Conservation (phyloP, 306 rosid genomes). For the Dalbergia cochinchinensis region DNA sequence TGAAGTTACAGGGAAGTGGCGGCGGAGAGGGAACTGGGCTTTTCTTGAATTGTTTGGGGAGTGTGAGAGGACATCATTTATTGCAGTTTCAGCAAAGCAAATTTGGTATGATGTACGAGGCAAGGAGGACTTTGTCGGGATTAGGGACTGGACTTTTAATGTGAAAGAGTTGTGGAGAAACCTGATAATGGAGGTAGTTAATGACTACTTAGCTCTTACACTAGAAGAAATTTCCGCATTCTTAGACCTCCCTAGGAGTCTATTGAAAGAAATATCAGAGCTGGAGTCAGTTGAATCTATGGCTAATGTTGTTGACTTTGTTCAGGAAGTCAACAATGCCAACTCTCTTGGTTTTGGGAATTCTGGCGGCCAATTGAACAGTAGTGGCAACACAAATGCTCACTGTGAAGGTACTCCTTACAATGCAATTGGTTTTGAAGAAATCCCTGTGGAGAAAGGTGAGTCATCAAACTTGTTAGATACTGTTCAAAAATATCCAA, state of each 20-base stretch:
- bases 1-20: constrained; percentile 69
- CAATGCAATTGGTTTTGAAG: constrained; percentile 19
- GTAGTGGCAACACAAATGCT: constrained; percentile 16
- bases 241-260: constrained; percentile 45
- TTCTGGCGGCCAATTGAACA: constrained; percentile 2
- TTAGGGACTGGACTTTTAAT: constrained; percentile 74
- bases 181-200: constrained; percentile 62
- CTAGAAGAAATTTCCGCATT: constrained; percentile 48
- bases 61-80: constrained; percentile 47
- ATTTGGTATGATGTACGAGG: constrained; percentile 80
- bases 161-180: constrained; percentile 64
- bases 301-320: constrained; percentile 29
- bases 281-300: constrained; percentile 42
- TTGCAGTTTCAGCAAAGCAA: constrained; percentile 77
- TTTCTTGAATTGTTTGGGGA: constrained; percentile 81
- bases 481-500: neutral
- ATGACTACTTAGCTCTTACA: constrained; percentile 53
- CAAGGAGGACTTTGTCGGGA: constrained; percentile 52
- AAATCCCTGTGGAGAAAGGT: neutral
- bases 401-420: constrained; percentile 21
- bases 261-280: constrained; percentile 39
- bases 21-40: constrained; percentile 71
- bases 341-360: constrained; percentile 28
- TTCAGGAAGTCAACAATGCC: constrained; percentile 21
- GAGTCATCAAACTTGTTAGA: neutral